Percentiles rank a stretch among this genome's conserved stretches.
Evolutionary conservation across 2,329 filamentous ascomycete genomes (phyloP).

Genomic region (Cryphonectria japonica): DNA sequence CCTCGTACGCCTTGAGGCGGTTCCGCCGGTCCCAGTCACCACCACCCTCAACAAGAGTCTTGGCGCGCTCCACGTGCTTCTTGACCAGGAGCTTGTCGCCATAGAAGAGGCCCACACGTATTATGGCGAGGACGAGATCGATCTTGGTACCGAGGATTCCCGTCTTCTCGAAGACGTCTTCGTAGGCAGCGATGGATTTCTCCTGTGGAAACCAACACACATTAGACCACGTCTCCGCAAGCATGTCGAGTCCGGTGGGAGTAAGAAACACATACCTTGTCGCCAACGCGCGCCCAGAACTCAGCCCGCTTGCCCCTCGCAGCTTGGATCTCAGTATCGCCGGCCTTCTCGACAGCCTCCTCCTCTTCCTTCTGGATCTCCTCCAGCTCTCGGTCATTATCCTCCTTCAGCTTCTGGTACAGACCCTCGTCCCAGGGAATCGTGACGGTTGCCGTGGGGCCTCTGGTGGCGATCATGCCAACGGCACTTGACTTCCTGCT

Average conservation of each 20-base stretch:
- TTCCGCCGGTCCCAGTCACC: conserved; percentile 99
- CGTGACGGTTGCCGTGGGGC: conserved; percentile 64
- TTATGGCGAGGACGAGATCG: conserved; percentile 93
- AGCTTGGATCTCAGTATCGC: conserved; percentile 92
- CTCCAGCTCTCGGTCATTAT: conserved; percentile 79
- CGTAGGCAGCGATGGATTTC: conserved; percentile 89
- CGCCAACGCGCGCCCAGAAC: conserved; percentile 92
- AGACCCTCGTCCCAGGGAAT: conserved; percentile 90
- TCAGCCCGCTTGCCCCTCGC: conserved; percentile 94
- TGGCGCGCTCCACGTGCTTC: conserved; percentile 90
- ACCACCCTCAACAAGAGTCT: conserved; percentile 87
- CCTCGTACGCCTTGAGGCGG: conserved; percentile 97
- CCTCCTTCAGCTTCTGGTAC: conserved; percentile 75
- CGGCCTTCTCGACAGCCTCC: conserved; percentile 92
- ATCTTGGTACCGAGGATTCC: conserved; percentile 96
- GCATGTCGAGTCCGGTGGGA: neutral
- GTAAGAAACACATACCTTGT: conserved; percentile 70
- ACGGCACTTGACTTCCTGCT: conserved; percentile 71
- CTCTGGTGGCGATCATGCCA: conserved; percentile 76
- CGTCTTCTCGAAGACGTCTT: conserved; percentile 96
- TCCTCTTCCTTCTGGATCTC: conserved; percentile 84
- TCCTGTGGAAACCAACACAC: conserved; percentile 60
- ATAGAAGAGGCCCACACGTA: conserved; percentile 94
- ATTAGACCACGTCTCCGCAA: neutral
- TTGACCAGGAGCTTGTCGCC: conserved; percentile 90